Evolutionary conservation across 1,284 basidiomycete genomes (phyloP).

Genomic region (Cystobasidium sp.): DNA sequence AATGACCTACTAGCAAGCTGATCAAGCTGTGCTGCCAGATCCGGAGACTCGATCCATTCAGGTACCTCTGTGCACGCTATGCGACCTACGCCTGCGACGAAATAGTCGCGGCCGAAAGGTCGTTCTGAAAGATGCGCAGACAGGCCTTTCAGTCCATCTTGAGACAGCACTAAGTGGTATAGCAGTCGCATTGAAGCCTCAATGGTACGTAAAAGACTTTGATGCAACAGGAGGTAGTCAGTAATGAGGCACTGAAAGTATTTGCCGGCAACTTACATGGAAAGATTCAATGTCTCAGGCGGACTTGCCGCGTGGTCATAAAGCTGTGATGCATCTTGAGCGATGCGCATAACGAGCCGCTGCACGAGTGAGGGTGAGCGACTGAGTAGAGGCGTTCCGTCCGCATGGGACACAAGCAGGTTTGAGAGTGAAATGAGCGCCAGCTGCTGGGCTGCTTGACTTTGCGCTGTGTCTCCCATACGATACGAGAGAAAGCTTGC

Average conservation of each 20-base stretch:
- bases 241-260: background rate
- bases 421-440: constrained; percentile 14
- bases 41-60: constrained; percentile 16
- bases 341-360: constrained; percentile 15
- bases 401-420: constrained; percentile 15
- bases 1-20: constrained; percentile 16
- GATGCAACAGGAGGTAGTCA: background rate
- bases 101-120: constrained; percentile 32
- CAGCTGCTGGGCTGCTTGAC: constrained; percentile 9
- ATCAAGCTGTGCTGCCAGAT: constrained; percentile 7
- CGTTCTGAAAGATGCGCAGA: constrained; percentile 20
- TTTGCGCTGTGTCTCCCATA: background rate
- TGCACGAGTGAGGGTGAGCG: constrained; percentile 21
- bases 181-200: constrained; percentile 17
- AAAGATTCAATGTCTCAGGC: background rate
- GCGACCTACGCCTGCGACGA: constrained; percentile 30
- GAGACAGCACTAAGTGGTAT: constrained; percentile 23
- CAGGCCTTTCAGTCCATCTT: constrained; percentile 23
- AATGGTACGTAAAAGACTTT: background rate
- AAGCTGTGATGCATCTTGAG: constrained; percentile 3
- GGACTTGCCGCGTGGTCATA: background rate
- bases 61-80: constrained; percentile 36
- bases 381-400: constrained; percentile 32
- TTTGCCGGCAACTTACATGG: background rate
- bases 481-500: constrained; percentile 30